Conservation (phyloP, 2,329 filamentous ascomycete species). For the Phoma sp. region DNA sequence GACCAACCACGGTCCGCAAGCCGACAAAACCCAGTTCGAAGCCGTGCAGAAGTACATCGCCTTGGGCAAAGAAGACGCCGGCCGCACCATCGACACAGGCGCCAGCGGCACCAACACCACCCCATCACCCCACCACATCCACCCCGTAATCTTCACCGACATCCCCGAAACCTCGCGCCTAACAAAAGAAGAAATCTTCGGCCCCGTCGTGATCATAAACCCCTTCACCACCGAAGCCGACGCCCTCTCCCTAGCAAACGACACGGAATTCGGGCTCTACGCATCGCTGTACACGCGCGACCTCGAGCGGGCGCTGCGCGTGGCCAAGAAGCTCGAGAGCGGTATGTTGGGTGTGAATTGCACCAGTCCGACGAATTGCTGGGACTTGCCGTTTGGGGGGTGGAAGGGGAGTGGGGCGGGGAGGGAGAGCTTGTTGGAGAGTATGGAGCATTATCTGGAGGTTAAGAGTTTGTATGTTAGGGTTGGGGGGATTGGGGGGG, state of each 20-base stretch:
- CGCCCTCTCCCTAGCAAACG: conserved; percentile 45
- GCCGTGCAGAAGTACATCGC: conserved; percentile 32
- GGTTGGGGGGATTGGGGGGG: conserved; percentile 20
- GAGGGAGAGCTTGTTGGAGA: conserved; percentile 35
- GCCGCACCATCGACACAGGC: conserved; percentile 45
- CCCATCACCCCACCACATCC: conserved; percentile 52
- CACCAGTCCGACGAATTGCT: conserved; percentile 35
- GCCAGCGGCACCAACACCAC: conserved; percentile 23
- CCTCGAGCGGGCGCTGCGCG: conserved; percentile 38
- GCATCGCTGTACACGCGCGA: conserved; percentile 47
- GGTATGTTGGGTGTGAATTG: conserved; percentile 49
- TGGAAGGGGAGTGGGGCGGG: conserved; percentile 37
- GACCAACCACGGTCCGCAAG: conserved; percentile 34
- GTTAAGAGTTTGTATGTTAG: conserved; percentile 34
- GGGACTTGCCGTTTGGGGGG: conserved; percentile 37
- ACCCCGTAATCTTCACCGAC: conserved; percentile 56
- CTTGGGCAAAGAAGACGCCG: conserved; percentile 53
- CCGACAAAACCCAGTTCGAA: conserved; percentile 32
- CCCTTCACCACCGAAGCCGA: conserved; percentile 47
- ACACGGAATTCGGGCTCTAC: conserved; percentile 49
- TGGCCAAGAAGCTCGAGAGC: conserved; percentile 46
- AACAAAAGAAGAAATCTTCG: conserved; percentile 48
- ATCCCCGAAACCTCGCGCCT: conserved; percentile 50
- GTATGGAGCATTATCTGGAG: conserved; percentile 38
- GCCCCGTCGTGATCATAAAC: conserved; percentile 48